Conservation (phyloP, 306 rosid genomes). For the Cajanus cajan region DNA sequence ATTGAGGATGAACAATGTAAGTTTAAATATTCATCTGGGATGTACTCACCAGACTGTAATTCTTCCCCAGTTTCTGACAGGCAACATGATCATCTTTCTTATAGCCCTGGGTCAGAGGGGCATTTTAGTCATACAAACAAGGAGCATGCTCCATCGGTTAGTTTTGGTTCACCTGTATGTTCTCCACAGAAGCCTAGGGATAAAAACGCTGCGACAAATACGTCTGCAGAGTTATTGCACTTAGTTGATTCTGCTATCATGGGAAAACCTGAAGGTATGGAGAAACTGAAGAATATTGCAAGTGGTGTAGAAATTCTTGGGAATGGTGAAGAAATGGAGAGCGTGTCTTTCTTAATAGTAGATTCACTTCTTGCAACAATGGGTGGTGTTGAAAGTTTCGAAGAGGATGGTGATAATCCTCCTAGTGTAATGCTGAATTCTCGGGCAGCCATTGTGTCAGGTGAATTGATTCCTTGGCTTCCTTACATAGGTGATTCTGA, state of each 20-base stretch:
- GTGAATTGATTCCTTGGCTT: constrained; percentile 94
- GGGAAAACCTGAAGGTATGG: constrained; percentile 95
- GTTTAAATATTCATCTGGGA: constrained; percentile 43
- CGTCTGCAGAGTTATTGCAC: constrained; percentile 90
- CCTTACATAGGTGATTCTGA: constrained; percentile 81
- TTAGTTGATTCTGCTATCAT: constrained; percentile 97
- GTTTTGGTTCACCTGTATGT: constrained; percentile 60
- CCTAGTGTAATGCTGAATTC: constrained; percentile 98
- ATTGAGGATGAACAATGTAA: constrained; percentile 32
- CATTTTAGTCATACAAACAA: constrained; percentile 41
- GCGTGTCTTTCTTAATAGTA: constrained; percentile 68
- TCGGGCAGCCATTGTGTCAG: constrained; percentile 92
- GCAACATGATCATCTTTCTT: constrained; percentile 45
- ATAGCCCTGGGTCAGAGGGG: constrained; percentile 49
- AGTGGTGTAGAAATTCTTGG: constrained; percentile 76
- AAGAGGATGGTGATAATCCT: constrained; percentile 93
- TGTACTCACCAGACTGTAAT: constrained; percentile 38
- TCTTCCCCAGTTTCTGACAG: constrained; percentile 47
- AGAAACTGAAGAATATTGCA: constrained; percentile 85
- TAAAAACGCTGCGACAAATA: constrained; percentile 59
- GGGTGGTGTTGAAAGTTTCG: constrained; percentile 99
- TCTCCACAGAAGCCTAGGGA: constrained; percentile 66
- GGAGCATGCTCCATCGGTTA: constrained; percentile 48
- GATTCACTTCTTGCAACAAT: constrained; percentile 97
- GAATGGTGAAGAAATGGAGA: constrained; percentile 70